Evolutionary conservation across 2,329 filamentous ascomycete species (phyloP).

Genomic region (Pseudofabraea citricarpa): DNA sequence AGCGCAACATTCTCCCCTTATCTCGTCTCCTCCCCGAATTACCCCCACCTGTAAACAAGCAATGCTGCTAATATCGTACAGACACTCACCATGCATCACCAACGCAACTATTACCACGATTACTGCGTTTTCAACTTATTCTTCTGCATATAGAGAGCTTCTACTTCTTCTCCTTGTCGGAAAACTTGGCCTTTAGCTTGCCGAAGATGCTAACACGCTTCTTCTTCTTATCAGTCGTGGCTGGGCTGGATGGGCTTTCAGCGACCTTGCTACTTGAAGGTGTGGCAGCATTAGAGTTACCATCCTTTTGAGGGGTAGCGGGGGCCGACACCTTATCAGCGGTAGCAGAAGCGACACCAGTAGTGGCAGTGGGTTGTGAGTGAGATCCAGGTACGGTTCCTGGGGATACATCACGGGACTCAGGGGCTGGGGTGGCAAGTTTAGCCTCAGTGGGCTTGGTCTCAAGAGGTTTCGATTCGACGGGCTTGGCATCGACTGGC

Average conservation of each 20-base stretch:
- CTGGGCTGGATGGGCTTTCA: slow-evolving; percentile 18
- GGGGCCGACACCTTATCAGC: slow-evolving; percentile 15
- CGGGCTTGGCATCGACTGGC: slow-evolving; percentile 5
- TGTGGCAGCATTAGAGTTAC: slow-evolving; percentile 7
- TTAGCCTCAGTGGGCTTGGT: no score
- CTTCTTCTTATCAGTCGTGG: slow-evolving; percentile 28
- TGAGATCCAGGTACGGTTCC: slow-evolving; percentile 22
- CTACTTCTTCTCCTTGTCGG: slow-evolving; percentile 25
- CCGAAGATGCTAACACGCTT: slow-evolving; percentile 32
- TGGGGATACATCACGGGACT: slow-evolving; percentile 26
- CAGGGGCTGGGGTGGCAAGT: background rate
- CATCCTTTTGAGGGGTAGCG: slow-evolving; percentile 14
- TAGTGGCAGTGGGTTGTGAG: slow-evolving; percentile 20
- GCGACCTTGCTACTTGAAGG: slow-evolving; percentile 20
- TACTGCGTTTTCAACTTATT: no score
- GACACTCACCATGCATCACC: no score
- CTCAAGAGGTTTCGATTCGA: slow-evolving; percentile 2
- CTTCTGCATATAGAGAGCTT: no score
- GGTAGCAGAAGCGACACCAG: slow-evolving; percentile 15
- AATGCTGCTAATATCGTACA: no score
- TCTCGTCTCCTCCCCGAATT: no score
- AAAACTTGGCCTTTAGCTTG: slow-evolving; percentile 48
- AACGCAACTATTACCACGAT: no score
- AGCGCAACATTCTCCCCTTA: no score
- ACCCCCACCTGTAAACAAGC: no score